These are phyloP conservation scores for Astraeus odoratus DNA, from an alignment of 768 basidiomycete genomes.

Conservation along the genomic window DNA sequence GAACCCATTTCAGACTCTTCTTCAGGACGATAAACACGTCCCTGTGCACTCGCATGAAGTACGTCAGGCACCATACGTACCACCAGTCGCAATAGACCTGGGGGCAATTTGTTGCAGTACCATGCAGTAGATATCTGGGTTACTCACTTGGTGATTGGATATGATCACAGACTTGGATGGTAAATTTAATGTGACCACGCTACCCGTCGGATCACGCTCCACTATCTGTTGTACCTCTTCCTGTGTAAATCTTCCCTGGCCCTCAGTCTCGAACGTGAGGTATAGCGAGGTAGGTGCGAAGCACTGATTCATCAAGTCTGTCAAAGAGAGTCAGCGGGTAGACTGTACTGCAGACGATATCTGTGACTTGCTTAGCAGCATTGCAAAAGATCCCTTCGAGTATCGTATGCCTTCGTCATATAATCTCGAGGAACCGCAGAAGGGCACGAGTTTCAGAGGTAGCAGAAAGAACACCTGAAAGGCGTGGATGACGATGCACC, in stretches of 20 bases:
- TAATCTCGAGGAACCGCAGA: slow-evolving; percentile 41
- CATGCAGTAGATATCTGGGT: too few relatives aligned
- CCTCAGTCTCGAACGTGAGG: slow-evolving; percentile 68
- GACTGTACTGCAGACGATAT: neutral
- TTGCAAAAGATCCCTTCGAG: slow-evolving; percentile 79
- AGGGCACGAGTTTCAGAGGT: slow-evolving; percentile 61
- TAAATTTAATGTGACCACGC: slow-evolving; percentile 54
- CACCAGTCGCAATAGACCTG: slow-evolving; percentile 82
- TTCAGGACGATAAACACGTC: slow-evolving; percentile 90
- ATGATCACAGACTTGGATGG: slow-evolving; percentile 80
- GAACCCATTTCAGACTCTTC: slow-evolving; percentile 80
- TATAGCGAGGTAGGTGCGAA: slow-evolving; percentile 73
- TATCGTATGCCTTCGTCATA: slow-evolving; percentile 70
- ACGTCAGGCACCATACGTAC: slow-evolving; percentile 82
- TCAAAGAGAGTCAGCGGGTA: slow-evolving; percentile 1
- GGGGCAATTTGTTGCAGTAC: neutral
- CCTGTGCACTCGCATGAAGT: slow-evolving; percentile 60
- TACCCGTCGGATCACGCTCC: slow-evolving; percentile 48
- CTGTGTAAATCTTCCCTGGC: slow-evolving; percentile 53
- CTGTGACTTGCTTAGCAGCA: slow-evolving; percentile 54
- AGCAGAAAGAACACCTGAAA: slow-evolving; percentile 69
- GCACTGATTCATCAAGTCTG: slow-evolving; percentile 75
- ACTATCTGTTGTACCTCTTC: slow-evolving; percentile 55
- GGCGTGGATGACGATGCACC: slow-evolving; percentile 60
- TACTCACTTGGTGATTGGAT: slow-evolving; percentile 89